phyloP scores from a whole-genome alignment of 139 green algal species.

The Tetradesmus lagerheimii region DNA sequence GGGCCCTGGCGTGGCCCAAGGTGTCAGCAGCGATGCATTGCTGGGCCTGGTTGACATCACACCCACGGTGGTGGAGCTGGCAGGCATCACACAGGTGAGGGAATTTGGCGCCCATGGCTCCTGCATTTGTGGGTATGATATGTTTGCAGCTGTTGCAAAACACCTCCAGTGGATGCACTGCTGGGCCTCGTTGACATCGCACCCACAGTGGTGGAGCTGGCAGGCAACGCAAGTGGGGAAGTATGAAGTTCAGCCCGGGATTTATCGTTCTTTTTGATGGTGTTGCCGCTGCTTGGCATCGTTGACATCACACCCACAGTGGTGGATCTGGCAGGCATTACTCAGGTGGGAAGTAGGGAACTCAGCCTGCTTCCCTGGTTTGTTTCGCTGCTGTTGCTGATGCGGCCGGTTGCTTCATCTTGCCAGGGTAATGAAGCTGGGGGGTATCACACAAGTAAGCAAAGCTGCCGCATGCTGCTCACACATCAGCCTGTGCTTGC shows the following conservation, averaged over 20 bases:
- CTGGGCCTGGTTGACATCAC: neutral
- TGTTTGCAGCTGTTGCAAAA: too few species aligned
- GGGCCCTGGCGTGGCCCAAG: conserved; percentile 8
- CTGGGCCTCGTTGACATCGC: neutral
- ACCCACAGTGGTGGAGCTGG: neutral
- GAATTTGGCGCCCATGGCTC: too few species aligned
- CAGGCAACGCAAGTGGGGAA: neutral
- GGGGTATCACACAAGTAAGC: too few species aligned
- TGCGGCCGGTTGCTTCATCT: too few species aligned
- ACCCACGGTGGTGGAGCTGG: conserved; percentile 23
- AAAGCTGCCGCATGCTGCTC: too few species aligned
- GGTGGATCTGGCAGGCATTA: conserved; percentile 1
- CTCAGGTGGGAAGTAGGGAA: neutral
- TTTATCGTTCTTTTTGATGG: too few species aligned
- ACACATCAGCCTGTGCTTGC: neutral
- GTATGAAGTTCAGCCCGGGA: too few species aligned
- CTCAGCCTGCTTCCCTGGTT: too few species aligned
- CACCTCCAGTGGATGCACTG: too few species aligned
- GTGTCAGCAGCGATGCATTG: neutral
- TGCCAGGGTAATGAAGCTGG: too few species aligned
- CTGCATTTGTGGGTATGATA: too few species aligned
- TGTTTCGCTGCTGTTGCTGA: too few species aligned
- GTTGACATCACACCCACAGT: neutral
- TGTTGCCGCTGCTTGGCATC: neutral
- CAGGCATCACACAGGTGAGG: neutral